Percentiles rank a stretch among this genome's conserved stretches.
phyloP scores from a whole-genome alignment of 2,329 filamentous ascomycete species.

The Ophiocordyceps australis region DNA sequence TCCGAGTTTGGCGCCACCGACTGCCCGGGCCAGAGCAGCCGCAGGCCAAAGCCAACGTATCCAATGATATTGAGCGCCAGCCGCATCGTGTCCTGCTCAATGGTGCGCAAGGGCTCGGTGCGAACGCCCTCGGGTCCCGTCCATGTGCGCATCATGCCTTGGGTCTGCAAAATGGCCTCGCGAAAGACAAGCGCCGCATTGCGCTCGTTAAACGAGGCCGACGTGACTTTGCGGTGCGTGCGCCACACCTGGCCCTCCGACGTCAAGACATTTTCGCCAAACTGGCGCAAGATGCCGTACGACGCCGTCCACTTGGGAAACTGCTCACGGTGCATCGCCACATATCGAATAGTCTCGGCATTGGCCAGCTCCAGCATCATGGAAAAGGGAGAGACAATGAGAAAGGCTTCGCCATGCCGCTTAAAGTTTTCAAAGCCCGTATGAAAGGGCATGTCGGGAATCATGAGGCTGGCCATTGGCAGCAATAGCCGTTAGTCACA shows the following conservation, averaged over 20 bases:
- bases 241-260: constrained; percentile 55
- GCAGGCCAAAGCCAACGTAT: constrained; percentile 53
- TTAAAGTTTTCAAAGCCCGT: constrained; percentile 38
- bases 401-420: constrained; percentile 41
- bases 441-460: constrained; percentile 42
- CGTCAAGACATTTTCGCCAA: constrained; percentile 53
- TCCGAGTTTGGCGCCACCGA: constrained; percentile 22
- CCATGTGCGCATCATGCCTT: constrained; percentile 42
- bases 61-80: constrained; percentile 37
- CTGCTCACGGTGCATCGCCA: constrained; percentile 46
- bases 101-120: constrained; percentile 28
- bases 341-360: constrained; percentile 46
- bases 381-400: constrained; percentile 39
- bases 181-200: constrained; percentile 51
- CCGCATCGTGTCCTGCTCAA: constrained; percentile 47
- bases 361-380: constrained; percentile 39
- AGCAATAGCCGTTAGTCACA: too few species aligned
- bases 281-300: constrained; percentile 22
- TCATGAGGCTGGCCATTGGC: constrained; percentile 27
- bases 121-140: constrained; percentile 12
- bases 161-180: constrained; percentile 43
- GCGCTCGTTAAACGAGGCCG: constrained; percentile 58
- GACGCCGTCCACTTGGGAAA: constrained; percentile 34
- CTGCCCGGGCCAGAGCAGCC: constrained; percentile 45
- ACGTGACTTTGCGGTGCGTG: constrained; percentile 52